Evolutionary conservation across 345 rosid genomes (phyloP), one percentile per base, ranked within the genome.

Genomic region (Gossypium ekmanianum): DNA sequence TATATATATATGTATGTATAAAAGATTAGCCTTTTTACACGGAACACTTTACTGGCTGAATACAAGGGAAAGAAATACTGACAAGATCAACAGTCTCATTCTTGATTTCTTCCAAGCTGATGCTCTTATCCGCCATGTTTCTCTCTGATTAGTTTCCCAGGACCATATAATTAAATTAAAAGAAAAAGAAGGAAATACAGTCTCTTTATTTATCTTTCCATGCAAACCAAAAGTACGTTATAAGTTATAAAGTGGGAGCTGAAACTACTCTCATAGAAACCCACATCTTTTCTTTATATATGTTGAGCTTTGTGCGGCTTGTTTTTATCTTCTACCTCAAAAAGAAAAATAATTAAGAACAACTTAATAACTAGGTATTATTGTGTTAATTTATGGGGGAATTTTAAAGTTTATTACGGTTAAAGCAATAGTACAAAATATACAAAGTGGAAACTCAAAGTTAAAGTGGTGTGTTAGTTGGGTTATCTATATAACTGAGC

Each of bases 21-120:
- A 34, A 34, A 34, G 39, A 12, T 14, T 11, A 0, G 39, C 9
- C 3, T 11, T 3, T 1, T 18, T 24, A 3, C 45, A n/a, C 22
- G 3, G 29, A 44, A 43, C 3, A 18, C 41, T 59, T 11, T 11
- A 12, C 26, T 4, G 1, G 39, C 16, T 24, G 34, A 34, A 34
- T 34, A 34, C 41, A 6, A 50, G 5, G 16, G 2, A 50, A 50
- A 50, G 54, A 13, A 61, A 61, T 5, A 61, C 66, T 73, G 77
- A 87, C 93, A 75, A 89, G 83, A 80, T 89, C 93, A 78, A 89
- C 85, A 9, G 81, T 82, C 82, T 89, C 93, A 69, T 87, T 89
- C 87, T 58, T 86, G 85, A 89, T 87, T 61, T 81, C 90, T 64
- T 89, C 93, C 85, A 89, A 82, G 85, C 90, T 78, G 27, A 65